Base-by-base conservation (phyloP, 148 eudicot species). In the Chenopodium formosanum region DNA sequence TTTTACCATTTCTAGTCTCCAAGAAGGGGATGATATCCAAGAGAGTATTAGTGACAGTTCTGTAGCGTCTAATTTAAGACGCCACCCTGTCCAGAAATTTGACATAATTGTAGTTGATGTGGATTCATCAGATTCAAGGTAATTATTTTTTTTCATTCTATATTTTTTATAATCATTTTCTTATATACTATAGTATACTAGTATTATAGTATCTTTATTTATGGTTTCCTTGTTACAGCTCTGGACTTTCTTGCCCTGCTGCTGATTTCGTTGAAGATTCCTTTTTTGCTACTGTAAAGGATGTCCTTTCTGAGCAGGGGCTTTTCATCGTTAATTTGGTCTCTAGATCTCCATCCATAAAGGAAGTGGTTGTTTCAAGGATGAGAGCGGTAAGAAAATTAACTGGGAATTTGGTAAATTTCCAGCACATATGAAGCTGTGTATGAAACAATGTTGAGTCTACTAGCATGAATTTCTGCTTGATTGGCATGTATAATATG, bases 181-280 rank as follows among this genome's bases (percentile, higher is more conserved):
- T 66, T 79, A 68, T 52, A 48, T 53, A 40, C 44, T 34, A 7
- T 40, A 40, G 44, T 32, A 67, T 76, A 27, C 22, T 58, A 4
- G 6, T 20, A 60, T 56, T 58, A 71, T 16, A 29, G 53, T 48
- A 74, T 34, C 82, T 67, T 9, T 3, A 53, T 70, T 6, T 40
- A 14, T 75, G 68, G 40, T 74, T 79, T 74, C 3, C 37, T 74
- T 83, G 81, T 31, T 80, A 89, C 90, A 96, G 99, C 87, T 92
- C 98, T 78, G 99, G 98, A 77, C 87, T 96, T 70, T 91, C 95
- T 71, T 96, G 99, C 86, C 99, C 99, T 71, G 98, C 95, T 72
- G 81, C 87, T 40, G 97, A 89, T 73, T 96, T 96, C 72, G 89
- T 94, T 25, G 99, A 96, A 70, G 92, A 96, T 82, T 82, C 91